A percentile compares a stretch with the other conserved stretches of the same genome.
phyloP scores from a whole-genome alignment of 192 early-diverging fungal species.

The Backusella sp. region DNA sequence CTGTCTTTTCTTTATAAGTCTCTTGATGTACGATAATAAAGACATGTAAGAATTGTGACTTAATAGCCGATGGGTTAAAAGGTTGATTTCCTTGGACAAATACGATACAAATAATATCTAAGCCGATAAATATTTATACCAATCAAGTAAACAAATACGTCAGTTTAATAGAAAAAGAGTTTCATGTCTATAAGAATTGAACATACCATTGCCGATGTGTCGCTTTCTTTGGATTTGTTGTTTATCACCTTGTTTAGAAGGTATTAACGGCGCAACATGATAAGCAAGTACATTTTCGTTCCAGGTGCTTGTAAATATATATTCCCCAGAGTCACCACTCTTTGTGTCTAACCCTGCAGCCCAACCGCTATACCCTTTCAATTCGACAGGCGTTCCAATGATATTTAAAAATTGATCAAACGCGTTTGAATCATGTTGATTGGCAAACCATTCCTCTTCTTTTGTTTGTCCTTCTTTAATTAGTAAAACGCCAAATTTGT shows the following conservation, averaged over 20 bases:
- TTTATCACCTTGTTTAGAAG: constrained; percentile 61
- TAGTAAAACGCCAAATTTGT: constrained; percentile 82
- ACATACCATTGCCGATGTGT: constrained; percentile 58
- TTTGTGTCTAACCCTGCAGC: constrained; percentile 72
- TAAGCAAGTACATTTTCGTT: constrained; percentile 75
- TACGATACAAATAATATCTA: constrained; percentile 60
- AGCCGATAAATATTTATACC: background rate
- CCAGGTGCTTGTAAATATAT: constrained; percentile 73
- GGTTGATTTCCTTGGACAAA: constrained; percentile 55
- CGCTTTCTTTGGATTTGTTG: constrained; percentile 69
- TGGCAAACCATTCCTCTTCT: constrained; percentile 79
- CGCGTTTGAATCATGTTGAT: constrained; percentile 52
- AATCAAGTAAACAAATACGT: background rate
- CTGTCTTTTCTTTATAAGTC: constrained; percentile 1
- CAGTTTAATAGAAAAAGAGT: background rate
- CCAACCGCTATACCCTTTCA: constrained; percentile 75
- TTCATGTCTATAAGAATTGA: background rate
- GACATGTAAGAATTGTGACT: constrained; percentile 58
- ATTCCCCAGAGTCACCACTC: constrained; percentile 66
- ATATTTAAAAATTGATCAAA: constrained; percentile 68
- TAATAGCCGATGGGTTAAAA: constrained; percentile 52
- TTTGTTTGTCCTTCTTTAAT: constrained; percentile 64
- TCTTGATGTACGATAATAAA: constrained; percentile 53
- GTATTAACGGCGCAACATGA: constrained; percentile 75
- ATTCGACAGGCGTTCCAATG: constrained; percentile 66